Evolutionary conservation across 2,329 filamentous ascomycete species (phyloP).

Genomic region (Sporothrix pallida): DNA sequence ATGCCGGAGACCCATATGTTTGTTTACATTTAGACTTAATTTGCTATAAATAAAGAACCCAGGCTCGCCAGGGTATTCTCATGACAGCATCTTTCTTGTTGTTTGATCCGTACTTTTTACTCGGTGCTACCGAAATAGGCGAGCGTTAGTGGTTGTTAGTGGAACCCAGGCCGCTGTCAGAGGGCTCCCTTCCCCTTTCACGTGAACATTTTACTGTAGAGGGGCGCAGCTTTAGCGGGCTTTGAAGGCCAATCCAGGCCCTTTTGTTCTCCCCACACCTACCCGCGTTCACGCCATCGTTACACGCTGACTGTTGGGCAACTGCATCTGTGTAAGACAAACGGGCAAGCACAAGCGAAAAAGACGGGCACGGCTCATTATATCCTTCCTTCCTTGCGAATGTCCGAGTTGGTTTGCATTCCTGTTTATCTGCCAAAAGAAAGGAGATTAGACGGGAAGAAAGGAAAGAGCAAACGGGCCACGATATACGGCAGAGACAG

Average conservation of each 20-base stretch:
- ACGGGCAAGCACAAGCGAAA: slow-evolving; percentile 5
- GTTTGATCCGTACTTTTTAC: not conserved
- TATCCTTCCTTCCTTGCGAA: not conserved
- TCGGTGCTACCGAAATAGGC: not conserved
- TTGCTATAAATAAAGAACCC: too few species aligned
- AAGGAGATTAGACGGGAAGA: not conserved
- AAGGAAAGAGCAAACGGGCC: not conserved
- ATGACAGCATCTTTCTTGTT: slow-evolving; percentile 1
- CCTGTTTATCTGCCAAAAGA: not conserved
- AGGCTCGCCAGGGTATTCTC: not conserved
- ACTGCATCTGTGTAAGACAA: slow-evolving; percentile 4
- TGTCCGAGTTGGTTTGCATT: not conserved
- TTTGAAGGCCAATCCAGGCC: not conserved
- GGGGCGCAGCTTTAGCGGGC: not conserved
- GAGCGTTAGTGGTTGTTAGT: slow-evolving; percentile 17
- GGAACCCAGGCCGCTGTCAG: slow-evolving; percentile 5
- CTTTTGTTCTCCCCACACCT: slow-evolving; percentile 5
- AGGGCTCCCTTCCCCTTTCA: slow-evolving; percentile 4
- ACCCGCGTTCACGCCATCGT: not conserved
- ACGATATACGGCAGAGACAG: too few species aligned
- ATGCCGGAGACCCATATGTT: not conserved
- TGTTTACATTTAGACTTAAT: too few species aligned
- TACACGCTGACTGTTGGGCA: slow-evolving; percentile 9
- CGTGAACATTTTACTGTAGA: slow-evolving; percentile 10
- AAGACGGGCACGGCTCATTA: slow-evolving; percentile 15